A percentile compares a stretch with the other conserved stretches of the same genome.
Conservation (phyloP, 2,329 filamentous ascomycete genomes). For the Xylariaceae sp. region DNA sequence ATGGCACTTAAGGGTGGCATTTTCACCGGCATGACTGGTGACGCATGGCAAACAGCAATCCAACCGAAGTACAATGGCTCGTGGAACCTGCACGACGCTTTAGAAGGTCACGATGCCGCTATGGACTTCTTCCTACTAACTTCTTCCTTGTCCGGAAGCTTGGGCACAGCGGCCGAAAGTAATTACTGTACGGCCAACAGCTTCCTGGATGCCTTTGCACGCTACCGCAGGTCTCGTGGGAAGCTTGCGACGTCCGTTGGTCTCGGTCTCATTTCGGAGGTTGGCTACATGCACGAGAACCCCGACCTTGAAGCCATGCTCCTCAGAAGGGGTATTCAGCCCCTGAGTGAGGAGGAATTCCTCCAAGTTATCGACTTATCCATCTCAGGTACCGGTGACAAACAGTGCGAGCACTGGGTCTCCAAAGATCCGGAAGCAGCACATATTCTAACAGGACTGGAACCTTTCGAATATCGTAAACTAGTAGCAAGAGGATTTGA, state of each 20-base stretch:
- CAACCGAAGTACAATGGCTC: constrained; percentile 21
- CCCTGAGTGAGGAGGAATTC: constrained; percentile 21
- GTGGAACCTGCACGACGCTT: constrained; percentile 22
- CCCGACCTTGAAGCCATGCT: constrained; percentile 19
- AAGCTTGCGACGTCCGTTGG: constrained; percentile 24
- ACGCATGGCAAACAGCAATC: constrained; percentile 23
- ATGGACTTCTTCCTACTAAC: constrained; percentile 32
- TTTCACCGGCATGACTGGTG: constrained; percentile 22
- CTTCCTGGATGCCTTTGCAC: constrained; percentile 32
- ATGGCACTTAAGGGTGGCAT: constrained; percentile 32
- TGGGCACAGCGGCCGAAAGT: constrained; percentile 30
- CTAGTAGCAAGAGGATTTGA: not conserved
- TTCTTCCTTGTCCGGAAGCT: constrained; percentile 25
- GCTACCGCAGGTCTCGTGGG: constrained; percentile 23
- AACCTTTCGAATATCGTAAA: not conserved
- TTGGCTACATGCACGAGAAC: constrained; percentile 31
- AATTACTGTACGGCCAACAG: constrained; percentile 36
- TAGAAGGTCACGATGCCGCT: constrained; percentile 10
- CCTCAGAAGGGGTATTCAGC: constrained; percentile 18
- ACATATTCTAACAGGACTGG: not conserved
- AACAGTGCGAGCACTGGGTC: not conserved
- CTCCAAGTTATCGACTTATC: constrained; percentile 22
- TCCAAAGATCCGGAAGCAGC: not conserved
- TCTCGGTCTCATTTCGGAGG: constrained; percentile 32
- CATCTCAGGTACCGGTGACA: not conserved